phyloP scores from a whole-genome alignment of 176 grass and related monocot species.

The Paspalum vaginatum region DNA sequence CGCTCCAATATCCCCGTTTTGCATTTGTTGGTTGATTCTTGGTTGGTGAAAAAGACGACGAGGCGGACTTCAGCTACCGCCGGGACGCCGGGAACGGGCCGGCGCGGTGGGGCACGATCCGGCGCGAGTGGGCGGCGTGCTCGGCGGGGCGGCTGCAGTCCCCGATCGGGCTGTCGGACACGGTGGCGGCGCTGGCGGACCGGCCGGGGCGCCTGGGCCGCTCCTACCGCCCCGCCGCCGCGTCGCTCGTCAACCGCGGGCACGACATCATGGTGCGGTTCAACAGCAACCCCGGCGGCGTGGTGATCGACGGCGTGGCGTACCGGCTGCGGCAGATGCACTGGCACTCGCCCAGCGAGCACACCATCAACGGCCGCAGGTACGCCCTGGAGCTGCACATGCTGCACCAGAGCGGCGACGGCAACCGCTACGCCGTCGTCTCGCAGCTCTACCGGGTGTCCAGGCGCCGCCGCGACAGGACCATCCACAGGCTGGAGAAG shows the following conservation, averaged over 20 bases:
- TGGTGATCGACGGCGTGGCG: conserved; percentile 54
- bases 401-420: conserved; percentile 54
- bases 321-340: conserved; percentile 76
- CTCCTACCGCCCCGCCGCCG: conserved; percentile 49
- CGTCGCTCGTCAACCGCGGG: conserved; percentile 58
- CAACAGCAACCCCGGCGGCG: conserved; percentile 50
- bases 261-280: conserved; percentile 78
- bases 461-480: conserved; percentile 34
- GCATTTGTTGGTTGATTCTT: too few species aligned
- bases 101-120: conserved; percentile 58
- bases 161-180: conserved; percentile 50
- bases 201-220: conserved; percentile 24
- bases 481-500: conserved; percentile 61
- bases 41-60: conserved; percentile 21
- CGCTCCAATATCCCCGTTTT: too few species aligned
- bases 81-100: conserved; percentile 46
- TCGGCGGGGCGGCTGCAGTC: conserved; percentile 56
- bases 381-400: conserved; percentile 82
- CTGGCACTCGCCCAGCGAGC: conserved; percentile 91
- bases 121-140: conserved; percentile 57
- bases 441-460: conserved; percentile 59
- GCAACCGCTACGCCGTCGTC: conserved; percentile 47
- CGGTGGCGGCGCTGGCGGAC: not conserved
- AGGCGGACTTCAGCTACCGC: conserved; percentile 62
- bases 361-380: conserved; percentile 61